These are phyloP conservation scores for Colletotrichum horii DNA, from an alignment of 2,329 filamentous ascomycete genomes.

Conservation along the genomic window DNA sequence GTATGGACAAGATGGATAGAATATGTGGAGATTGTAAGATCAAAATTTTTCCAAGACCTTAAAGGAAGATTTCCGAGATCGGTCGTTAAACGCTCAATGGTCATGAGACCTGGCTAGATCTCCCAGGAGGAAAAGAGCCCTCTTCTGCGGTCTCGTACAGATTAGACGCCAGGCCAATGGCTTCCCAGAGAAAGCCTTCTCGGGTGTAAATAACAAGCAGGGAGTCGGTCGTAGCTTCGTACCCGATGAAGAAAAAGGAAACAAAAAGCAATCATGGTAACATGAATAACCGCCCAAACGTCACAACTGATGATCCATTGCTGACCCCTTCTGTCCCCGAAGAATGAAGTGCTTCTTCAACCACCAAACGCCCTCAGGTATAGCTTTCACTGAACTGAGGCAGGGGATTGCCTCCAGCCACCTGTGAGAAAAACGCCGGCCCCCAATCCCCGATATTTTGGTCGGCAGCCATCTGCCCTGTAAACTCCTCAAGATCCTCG, in stretches of 20 bases:
- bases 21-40: not conserved
- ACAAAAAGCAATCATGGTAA: not conserved
- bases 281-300: not conserved
- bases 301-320: not conserved
- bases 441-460: conserved; percentile 4
- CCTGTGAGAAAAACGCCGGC: conserved; percentile 5
- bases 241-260: not conserved
- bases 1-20: not conserved
- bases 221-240: not conserved
- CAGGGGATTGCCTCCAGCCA: not conserved
- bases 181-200: not conserved
- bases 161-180: not conserved
- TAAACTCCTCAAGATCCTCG: conserved; percentile 14
- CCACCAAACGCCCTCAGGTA: not conserved
- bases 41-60: not conserved
- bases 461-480: conserved; percentile 7
- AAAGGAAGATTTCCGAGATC: not conserved
- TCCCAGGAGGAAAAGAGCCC: not conserved
- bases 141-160: not conserved
- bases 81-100: not conserved
- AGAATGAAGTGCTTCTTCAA: not conserved
- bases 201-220: not conserved
- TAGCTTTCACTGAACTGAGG: conserved; percentile 4
- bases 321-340: not conserved
- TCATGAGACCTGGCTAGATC: not conserved